Conservation (phyloP, 2,329 filamentous ascomycete genomes). For the Ciborinia camelliae region DNA sequence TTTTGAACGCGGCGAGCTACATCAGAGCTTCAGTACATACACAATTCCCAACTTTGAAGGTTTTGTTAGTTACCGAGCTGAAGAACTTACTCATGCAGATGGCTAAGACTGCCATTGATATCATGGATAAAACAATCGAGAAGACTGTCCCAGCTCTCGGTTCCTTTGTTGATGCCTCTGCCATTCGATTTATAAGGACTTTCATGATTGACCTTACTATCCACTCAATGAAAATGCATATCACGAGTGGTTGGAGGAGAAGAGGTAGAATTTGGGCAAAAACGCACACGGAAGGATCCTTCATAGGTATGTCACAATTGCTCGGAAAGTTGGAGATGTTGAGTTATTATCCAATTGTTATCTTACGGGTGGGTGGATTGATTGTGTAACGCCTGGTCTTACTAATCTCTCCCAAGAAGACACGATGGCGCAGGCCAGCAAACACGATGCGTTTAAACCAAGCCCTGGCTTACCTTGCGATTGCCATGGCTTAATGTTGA, state of each 20-base stretch:
- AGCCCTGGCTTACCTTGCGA: background rate
- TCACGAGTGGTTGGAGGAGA: background rate
- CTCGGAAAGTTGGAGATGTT: background rate
- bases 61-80: background rate
- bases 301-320: no score
- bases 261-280: background rate
- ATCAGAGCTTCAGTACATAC: background rate
- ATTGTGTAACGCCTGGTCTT: background rate
- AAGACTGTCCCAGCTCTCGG: conserved; percentile 25
- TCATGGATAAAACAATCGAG: conserved; percentile 26
- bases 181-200: background rate
- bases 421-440: background rate
- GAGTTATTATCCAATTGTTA: background rate
- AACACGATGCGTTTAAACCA: background rate
- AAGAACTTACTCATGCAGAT: conserved; percentile 29
- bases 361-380: background rate
- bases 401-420: background rate
- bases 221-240: background rate
- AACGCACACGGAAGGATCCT: no score
- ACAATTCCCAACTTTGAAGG: background rate
- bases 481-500: background rate
- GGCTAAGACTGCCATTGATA: conserved; percentile 28
- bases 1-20: conserved; percentile 32
- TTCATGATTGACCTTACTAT: background rate
- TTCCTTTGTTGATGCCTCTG: conserved; percentile 17